Evolutionary conservation across 2,329 filamentous ascomycete species (phyloP).

Genomic region (Trichoderma afroharzianum): DNA sequence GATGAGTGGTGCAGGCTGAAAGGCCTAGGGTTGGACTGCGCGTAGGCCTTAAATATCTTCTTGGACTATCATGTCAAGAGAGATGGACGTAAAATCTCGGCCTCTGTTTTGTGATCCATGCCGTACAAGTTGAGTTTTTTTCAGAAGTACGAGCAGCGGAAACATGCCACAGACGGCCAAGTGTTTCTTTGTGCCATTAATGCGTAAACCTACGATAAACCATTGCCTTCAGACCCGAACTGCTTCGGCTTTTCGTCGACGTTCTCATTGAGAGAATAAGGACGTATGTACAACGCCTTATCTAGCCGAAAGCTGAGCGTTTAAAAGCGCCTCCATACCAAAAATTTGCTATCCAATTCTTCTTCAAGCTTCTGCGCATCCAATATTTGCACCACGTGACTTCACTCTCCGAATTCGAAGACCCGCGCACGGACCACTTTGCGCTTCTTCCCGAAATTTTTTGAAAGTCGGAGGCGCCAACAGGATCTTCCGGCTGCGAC

Average conservation of each 20-base stretch:
- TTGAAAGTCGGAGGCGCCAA: conserved; percentile 18
- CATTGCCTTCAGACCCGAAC: background rate
- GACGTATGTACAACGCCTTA: background rate
- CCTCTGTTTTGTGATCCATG: background rate
- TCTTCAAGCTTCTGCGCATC: background rate
- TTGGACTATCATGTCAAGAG: background rate
- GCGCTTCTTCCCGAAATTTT: conserved; percentile 29
- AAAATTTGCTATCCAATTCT: background rate
- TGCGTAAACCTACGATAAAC: background rate
- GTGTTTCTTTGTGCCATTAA: background rate
- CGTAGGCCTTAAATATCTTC: background rate
- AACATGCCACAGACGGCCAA: background rate
- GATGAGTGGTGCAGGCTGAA: background rate
- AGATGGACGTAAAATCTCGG: background rate
- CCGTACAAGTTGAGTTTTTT: background rate
- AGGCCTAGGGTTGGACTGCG: background rate
- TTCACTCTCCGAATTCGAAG: background rate
- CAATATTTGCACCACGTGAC: conserved; percentile 15
- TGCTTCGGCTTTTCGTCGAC: background rate
- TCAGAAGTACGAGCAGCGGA: background rate
- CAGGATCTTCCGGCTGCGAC: conserved; percentile 14
- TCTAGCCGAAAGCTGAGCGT: background rate
- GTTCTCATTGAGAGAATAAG: background rate
- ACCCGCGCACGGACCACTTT: conserved; percentile 25
- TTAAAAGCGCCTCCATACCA: background rate